Evolutionary conservation across 2,329 filamentous ascomycete genomes (phyloP).

Genomic region (Fusarium drepaniforme): DNA sequence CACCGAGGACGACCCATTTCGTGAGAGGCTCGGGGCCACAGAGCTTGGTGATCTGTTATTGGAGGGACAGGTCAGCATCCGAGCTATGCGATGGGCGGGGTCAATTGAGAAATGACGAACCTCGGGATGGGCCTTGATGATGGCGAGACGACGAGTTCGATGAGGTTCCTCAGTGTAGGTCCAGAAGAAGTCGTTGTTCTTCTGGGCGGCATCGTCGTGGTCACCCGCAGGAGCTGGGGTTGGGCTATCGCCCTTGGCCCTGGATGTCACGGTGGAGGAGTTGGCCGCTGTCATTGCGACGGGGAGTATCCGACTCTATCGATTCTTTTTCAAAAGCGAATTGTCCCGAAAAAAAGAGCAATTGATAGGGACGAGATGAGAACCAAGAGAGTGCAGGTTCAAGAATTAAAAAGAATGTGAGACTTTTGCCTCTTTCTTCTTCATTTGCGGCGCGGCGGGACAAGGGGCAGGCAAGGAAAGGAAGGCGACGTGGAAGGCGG

Average conservation of each 20-base stretch:
- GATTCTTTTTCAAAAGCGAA: not conserved
- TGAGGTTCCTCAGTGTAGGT: slow-evolving; percentile 99
- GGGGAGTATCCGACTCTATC: not conserved
- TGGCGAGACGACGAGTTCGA: slow-evolving; percentile 87
- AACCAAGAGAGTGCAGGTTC: slow-evolving; percentile 2
- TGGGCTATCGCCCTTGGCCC: slow-evolving; percentile 42
- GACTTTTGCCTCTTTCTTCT: slow-evolving; percentile 28
- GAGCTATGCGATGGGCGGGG: not conserved
- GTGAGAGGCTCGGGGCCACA: slow-evolving; percentile 96
- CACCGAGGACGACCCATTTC: slow-evolving; percentile 88
- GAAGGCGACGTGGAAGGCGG: slow-evolving; percentile 44
- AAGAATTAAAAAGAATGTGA: slow-evolving; percentile 29
- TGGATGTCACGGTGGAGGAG: slow-evolving; percentile 51
- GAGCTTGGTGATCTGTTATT: slow-evolving; percentile 86
- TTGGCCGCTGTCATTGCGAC: slow-evolving; percentile 44
- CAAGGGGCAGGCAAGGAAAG: slow-evolving; percentile 17
- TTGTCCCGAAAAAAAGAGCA: not conserved
- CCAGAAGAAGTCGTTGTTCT: slow-evolving; percentile 84
- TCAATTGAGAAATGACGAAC: slow-evolving; percentile 58
- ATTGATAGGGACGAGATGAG: not conserved
- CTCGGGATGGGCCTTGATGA: slow-evolving; percentile 98
- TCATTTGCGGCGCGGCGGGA: slow-evolving; percentile 12
- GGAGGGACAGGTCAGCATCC: slow-evolving; percentile 17
- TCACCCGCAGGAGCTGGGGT: slow-evolving; percentile 25
- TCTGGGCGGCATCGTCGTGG: slow-evolving; percentile 35